Evolutionary conservation across 768 basidiomycete species (phyloP), one percentile per base, ranked within the genome.

Genomic region (Pleurotus pulmonarius): DNA sequence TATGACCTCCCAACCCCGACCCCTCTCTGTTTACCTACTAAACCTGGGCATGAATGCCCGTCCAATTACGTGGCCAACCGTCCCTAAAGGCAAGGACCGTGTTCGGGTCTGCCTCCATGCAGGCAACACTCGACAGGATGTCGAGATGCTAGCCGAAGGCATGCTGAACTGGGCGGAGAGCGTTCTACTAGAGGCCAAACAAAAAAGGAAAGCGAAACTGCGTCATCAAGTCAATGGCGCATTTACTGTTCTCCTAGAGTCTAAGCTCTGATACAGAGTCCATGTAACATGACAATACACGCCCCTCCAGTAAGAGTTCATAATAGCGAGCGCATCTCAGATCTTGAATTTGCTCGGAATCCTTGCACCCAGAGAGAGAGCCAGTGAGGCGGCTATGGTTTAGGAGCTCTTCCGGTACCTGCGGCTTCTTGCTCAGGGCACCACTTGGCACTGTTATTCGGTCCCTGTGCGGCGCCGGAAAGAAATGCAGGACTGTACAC

Each of bases 21-120:
- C 85, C 0, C 82, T 97, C 22, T 87, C 94, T 0, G 74, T 82
- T 0, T 80, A 86, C 65, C 85, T 97, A 45, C 64, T 70, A 45
- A 56, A 69, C 18, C 70, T 72, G 2, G 80, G 80, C 1, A 78
- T 89, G 64, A 85, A 86, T 61, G 88, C 87, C 0, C 83, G 87
- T 3, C 85, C 90, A 3, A 92, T 94, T 41, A 85, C 83, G 8
- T 88, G 87, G 76, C 95, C 96, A 0, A 97, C 94, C 0, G 94
- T 97, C 0, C 92, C 94, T 0, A 87, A 86, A 53, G 94, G 92
- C 7, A 81, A 81, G 58, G 89, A 94, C 58, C 82, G 94, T 15
- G 87, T 98, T 2, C 72, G 95, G 2, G 82, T 98, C n/a, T 98
- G 95, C 67, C 64, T 98, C 24, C 90, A 94, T 64, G 85, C 93